phyloP scores from a whole-genome alignment of 352 stramenopile species.

The Pythium monospermum region DNA sequence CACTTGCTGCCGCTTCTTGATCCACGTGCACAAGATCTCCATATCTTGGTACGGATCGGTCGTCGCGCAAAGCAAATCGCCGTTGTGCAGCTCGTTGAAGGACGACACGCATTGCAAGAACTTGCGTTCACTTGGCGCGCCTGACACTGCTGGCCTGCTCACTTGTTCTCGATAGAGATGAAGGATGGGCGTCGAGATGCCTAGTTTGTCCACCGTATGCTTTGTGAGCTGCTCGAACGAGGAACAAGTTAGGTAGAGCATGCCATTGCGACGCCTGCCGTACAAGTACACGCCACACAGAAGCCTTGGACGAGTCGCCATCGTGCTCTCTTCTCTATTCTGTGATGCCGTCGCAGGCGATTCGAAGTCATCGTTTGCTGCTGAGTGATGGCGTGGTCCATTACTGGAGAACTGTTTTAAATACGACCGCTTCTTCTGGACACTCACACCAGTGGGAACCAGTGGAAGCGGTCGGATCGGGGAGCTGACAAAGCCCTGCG shows the following conservation, averaged over 20 bases:
- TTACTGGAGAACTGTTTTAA: no score
- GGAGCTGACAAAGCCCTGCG: no score
- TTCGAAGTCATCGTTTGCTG: no score
- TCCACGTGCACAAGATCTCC: slow-evolving; percentile 60
- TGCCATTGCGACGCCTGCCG: slow-evolving; percentile 22
- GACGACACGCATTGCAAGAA: slow-evolving; percentile 31
- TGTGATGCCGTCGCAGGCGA: slow-evolving; percentile 10
- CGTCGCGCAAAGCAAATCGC: slow-evolving; percentile 55
- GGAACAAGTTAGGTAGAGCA: slow-evolving; percentile 47
- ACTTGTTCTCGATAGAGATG: slow-evolving; percentile 50
- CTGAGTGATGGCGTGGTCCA: no score
- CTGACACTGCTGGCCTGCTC: not conserved
- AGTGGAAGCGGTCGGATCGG: no score
- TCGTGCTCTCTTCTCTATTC: slow-evolving; percentile 1
- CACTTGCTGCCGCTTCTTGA: slow-evolving; percentile 38
- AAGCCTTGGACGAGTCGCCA: not conserved
- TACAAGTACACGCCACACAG: slow-evolving; percentile 59
- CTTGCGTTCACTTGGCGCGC: slow-evolving; percentile 11
- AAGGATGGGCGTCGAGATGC: slow-evolving; percentile 15
- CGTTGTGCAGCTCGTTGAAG: slow-evolving; percentile 40
- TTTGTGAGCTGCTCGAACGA: slow-evolving; percentile 40
- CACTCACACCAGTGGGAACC: no score
- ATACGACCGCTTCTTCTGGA: no score
- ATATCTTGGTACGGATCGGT: slow-evolving; percentile 65
- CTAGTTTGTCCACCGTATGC: slow-evolving; percentile 23